Evolutionary conservation across 768 basidiomycete species (phyloP).

Genomic region (Pisolithus orientalis): DNA sequence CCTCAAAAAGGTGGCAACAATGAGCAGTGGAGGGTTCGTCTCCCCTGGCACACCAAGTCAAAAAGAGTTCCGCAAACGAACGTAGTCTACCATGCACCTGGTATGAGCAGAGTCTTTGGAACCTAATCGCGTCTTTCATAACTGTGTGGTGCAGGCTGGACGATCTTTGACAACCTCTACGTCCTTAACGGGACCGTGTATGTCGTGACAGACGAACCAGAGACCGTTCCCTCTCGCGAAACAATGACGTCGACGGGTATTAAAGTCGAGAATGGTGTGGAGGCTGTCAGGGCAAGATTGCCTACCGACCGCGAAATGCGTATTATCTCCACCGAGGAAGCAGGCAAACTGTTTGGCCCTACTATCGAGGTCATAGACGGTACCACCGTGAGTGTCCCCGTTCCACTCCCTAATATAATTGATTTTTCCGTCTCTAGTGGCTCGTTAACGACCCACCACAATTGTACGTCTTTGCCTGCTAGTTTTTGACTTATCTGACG

Average conservation of each 20-base stretch:
- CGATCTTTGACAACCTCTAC: conserved; percentile 80
- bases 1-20: conserved; percentile 7
- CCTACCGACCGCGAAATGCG: conserved; percentile 78
- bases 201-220: conserved; percentile 71
- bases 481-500: not conserved
- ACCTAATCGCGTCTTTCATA: not conserved
- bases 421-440: conserved; percentile 39
- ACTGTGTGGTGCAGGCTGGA: conserved; percentile 60
- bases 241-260: conserved; percentile 69
- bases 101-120: conserved; percentile 28
- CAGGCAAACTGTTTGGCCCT: conserved; percentile 61
- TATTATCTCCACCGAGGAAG: conserved; percentile 64
- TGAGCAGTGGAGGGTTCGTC: conserved; percentile 26
- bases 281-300: conserved; percentile 49
- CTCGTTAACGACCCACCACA: conserved; percentile 81
- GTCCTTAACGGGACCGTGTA: conserved; percentile 76
- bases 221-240: conserved; percentile 54
- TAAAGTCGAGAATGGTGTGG: conserved; percentile 50
- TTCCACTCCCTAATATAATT: not conserved
- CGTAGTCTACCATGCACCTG: conserved; percentile 71
- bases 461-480: conserved; percentile 46
- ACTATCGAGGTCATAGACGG: conserved; percentile 76
- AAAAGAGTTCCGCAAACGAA: conserved; percentile 49
- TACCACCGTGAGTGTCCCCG: conserved; percentile 46
- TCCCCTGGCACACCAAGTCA: conserved; percentile 31